Conservation (phyloP, 2,329 filamentous ascomycete species). For the Pseudogymnoascus sp. region DNA sequence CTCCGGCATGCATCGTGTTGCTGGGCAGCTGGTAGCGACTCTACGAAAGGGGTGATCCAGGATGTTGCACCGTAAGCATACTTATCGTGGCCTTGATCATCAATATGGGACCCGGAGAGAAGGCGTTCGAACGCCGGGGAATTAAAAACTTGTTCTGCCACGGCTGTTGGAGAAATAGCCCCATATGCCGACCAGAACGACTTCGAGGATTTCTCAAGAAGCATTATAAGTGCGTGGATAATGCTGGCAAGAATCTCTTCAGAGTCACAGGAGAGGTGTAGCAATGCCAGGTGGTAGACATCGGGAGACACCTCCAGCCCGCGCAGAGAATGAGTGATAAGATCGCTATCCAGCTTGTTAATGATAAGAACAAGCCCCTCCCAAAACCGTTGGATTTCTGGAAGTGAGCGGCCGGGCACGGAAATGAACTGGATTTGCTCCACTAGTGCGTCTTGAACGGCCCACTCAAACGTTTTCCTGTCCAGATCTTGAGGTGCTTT, state of each 20-base stretch:
- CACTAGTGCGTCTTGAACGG: slow-evolving; percentile 66
- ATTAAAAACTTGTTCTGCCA: slow-evolving; percentile 77
- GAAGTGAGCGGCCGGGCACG: slow-evolving; percentile 26
- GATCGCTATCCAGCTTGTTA: slow-evolving; percentile 61
- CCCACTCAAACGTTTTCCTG: slow-evolving; percentile 76
- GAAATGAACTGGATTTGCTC: slow-evolving; percentile 58
- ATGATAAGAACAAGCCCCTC: slow-evolving; percentile 67
- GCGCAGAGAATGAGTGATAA: slow-evolving; percentile 71
- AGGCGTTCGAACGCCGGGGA: slow-evolving; percentile 60
- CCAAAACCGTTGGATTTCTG: slow-evolving; percentile 68
- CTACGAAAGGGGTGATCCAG: slow-evolving; percentile 73
- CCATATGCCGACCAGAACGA: slow-evolving; percentile 87
- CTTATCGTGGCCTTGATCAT: slow-evolving; percentile 45
- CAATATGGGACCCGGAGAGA: slow-evolving; percentile 51
- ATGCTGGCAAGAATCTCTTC: slow-evolving; percentile 59
- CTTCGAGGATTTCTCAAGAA: slow-evolving; percentile 67
- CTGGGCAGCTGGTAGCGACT: slow-evolving; percentile 68
- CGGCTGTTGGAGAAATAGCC: slow-evolving; percentile 67
- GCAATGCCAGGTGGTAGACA: slow-evolving; percentile 57
- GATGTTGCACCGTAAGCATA: slow-evolving; percentile 59
- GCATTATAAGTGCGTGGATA: slow-evolving; percentile 59
- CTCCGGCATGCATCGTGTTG: slow-evolving; percentile 73
- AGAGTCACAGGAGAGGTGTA: slow-evolving; percentile 44
- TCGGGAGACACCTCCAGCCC: slow-evolving; percentile 70
- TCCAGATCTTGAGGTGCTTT: slow-evolving; percentile 58